phyloP scores from a whole-genome alignment of 768 basidiomycete species.

The Scleroderma bovista region DNA sequence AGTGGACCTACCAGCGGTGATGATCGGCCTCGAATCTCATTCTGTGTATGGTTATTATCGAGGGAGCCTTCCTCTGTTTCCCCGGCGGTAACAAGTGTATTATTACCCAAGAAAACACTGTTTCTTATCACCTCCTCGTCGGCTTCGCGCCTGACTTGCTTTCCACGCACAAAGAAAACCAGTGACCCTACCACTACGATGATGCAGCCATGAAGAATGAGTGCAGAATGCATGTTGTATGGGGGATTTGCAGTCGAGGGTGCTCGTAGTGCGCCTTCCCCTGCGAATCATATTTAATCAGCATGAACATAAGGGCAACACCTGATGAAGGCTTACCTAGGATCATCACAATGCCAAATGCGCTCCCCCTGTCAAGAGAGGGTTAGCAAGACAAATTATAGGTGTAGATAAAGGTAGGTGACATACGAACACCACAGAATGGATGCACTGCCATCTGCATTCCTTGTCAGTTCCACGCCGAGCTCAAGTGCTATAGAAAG shows the following conservation, averaged over 20 bases:
- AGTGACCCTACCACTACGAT: conserved; percentile 34
- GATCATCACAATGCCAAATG: conserved; percentile 56
- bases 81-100: conserved; percentile 37
- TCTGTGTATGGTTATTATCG: conserved; percentile 6
- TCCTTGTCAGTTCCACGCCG: conserved; percentile 73
- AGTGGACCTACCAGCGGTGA: too few relatives aligned
- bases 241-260: conserved; percentile 58
- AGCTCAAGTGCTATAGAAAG: conserved; percentile 76
- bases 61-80: conserved; percentile 59
- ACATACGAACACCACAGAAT: conserved; percentile 71
- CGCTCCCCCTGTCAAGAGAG: conserved; percentile 48
- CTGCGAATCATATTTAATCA: too few relatives aligned
- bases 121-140: conserved; percentile 48
- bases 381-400: not conserved
- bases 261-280: conserved; percentile 63
- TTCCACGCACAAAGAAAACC: conserved; percentile 52
- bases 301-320: not conserved
- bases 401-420: not conserved
- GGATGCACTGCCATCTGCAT: conserved; percentile 72
- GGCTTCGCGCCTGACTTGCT: conserved; percentile 54
- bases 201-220: conserved; percentile 61
- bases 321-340: conserved; percentile 40
- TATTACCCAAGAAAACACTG: not conserved
- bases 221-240: conserved; percentile 60
- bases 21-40: too few relatives aligned